Evolutionary conservation across 352 stramenopile species (phyloP).

Genomic region (Phytophthora fragariae): DNA sequence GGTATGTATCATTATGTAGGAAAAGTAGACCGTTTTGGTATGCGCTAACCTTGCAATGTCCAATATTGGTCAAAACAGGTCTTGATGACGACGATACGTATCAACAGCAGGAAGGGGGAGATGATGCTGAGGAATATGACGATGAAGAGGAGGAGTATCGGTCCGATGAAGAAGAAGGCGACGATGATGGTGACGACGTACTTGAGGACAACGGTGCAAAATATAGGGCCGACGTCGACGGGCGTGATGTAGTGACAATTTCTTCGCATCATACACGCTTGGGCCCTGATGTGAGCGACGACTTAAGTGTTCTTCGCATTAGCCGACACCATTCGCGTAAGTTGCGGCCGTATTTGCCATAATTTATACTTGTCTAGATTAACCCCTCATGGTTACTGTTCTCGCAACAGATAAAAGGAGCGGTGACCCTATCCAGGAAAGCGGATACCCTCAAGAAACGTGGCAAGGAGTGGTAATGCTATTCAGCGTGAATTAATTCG

Average conservation of each 20-base stretch:
- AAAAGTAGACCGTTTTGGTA: background rate
- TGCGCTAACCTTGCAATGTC: background rate
- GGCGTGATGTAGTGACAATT: constrained; percentile 32
- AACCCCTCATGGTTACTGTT: background rate
- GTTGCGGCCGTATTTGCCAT: constrained; percentile 11
- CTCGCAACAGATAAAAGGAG: constrained; percentile 29
- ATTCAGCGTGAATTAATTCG: background rate
- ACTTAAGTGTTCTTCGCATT: constrained; percentile 69
- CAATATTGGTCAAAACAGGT: constrained; percentile 3
- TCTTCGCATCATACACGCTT: constrained; percentile 34
- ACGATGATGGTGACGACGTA: constrained; percentile 32
- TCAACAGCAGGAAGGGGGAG: constrained; percentile 36
- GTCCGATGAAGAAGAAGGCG: constrained; percentile 30
- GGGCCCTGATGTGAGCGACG: constrained; percentile 47
- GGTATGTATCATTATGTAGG: constrained; percentile 29
- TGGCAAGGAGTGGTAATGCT: constrained; percentile 69
- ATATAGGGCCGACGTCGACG: constrained; percentile 7
- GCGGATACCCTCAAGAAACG: constrained; percentile 59
- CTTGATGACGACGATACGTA: constrained; percentile 40
- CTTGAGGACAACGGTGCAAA: constrained; percentile 31
- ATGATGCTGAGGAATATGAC: constrained; percentile 37
- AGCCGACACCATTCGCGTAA: constrained; percentile 59
- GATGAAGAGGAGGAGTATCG: constrained; percentile 31
- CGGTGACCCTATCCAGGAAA: constrained; percentile 33
- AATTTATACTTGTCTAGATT: background rate